These are phyloP conservation scores for Sphaerulina musiva DNA, from an alignment of 2,329 filamentous ascomycete species.

Conservation along the genomic window DNA sequence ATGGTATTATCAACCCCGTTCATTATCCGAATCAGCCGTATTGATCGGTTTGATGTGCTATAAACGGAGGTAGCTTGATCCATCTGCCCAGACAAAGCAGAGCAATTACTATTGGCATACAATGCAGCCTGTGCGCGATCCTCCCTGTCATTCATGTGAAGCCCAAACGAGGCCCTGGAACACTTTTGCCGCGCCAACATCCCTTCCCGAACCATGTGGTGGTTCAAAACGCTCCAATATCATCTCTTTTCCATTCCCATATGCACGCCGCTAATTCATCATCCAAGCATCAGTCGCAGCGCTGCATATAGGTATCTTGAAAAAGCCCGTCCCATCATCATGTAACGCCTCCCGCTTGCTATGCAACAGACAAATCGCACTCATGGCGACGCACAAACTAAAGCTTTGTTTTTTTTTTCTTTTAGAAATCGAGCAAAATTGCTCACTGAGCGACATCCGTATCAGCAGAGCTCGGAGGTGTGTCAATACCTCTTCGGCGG, in stretches of 20 bases:
- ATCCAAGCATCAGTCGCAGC: neutral
- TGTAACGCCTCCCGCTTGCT: constrained; percentile 25
- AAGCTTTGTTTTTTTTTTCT: neutral
- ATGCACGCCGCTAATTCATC: neutral
- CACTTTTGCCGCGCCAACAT: no score
- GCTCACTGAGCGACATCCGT: constrained; percentile 20
- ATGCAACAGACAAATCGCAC: constrained; percentile 19
- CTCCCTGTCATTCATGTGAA: no score
- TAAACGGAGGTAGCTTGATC: no score
- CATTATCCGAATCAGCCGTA: no score
- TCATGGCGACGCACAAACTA: constrained; percentile 1
- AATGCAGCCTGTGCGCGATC: no score
- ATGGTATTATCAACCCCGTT: no score
- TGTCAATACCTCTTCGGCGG: constrained; percentile 27
- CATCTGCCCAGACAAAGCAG: no score
- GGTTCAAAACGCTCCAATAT: neutral
- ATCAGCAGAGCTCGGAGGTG: constrained; percentile 25
- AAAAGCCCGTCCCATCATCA: constrained; percentile 5
- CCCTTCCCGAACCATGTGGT: no score
- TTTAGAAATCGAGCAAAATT: constrained; percentile 1
- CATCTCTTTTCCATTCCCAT: neutral
- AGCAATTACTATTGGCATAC: no score
- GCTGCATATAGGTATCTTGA: constrained; percentile 7
- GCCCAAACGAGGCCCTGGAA: no score
- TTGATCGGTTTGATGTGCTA: no score